Base-by-base conservation (phyloP, 2,329 filamentous ascomycete species). In the Chrysoporthe cubensis region DNA sequence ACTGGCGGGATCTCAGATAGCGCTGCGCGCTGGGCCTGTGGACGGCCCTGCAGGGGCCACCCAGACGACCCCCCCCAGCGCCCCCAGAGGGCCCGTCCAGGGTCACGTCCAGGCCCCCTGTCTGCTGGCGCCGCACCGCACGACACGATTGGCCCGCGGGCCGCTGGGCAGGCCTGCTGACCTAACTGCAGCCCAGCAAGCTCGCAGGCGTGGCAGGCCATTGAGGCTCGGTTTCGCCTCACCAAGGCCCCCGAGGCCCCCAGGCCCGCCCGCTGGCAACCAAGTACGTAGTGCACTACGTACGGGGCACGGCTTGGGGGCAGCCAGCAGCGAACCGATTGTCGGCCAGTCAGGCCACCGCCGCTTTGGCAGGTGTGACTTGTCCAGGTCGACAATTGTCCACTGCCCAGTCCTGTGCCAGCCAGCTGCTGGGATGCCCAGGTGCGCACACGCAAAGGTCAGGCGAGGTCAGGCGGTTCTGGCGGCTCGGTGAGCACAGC, bases 201-300 rank as follows among this genome's bases (percentile, higher is more conserved):
- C 48, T 11, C 14, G 21, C 48, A 26, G 21, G 11, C 16, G 14
- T 34, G 21, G 50, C 50, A 54, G 50, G 50, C 50, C 32, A 16
- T 54, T 34, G 34, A 58, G 56, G 56, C n/a, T 58, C 21, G 34
- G 16, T 42, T 57, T 57, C 37, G 32, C 54, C 54, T 57, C 37
- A 37, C 16, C 32, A 21, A 57, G 32, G 32, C 26, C 14, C 26
- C 54, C 26, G 11, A 54, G 50, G 26, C 50, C n/a, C 32, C 56
- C 14, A 59, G 56, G 34, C 34, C 56, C 18, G 37, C 54, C 14
- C 32, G 34, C 11, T 26, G 18, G 26, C 9, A 57, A 7, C 54
- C 54, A 57, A 34, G 32, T 32, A 59, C 37, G 57, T 37, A 2
- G 37, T 37, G 9, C n/a, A 42, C 26, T 52, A 52, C 48, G 48